Base-by-base conservation (phyloP, 306 rosid species). In the Rosa lucieae region DNA sequence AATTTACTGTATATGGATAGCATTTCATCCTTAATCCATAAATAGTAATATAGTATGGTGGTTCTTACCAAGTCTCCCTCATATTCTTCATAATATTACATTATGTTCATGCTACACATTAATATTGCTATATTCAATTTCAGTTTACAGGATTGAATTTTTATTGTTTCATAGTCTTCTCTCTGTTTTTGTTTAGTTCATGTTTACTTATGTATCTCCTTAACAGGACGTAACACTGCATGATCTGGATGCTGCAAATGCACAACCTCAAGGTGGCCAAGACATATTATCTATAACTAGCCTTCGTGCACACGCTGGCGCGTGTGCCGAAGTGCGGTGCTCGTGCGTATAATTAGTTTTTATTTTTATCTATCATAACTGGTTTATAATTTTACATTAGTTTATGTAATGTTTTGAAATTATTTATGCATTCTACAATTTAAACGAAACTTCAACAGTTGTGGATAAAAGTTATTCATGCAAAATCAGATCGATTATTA, bases 191-290 rank as follows among this genome's bases (percentile, higher is more conserved):
- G 40, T 23, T 67, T 21, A 37, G 55, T 78, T 62, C 66, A 35
- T 77, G 10, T 69, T 67, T 21, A 14, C 56, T 73, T 46, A 17
- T 56, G 2, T 43, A 40, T 67, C 49, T 49, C 12, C 7, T 23
- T 70, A 72, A 65, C 76, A 94, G 98, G 98, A 94, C 81, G 98
- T 94, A 74, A 94, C 98, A 42, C 89, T 94, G 37, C 98, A 94
- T 70, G 96, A 90, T 86, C 89, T 90, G 35, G 97, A 93, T 82
- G 95, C 92, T 84, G 93, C 97, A 56, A 91, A 93, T 73, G 95
- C 97, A 53, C 89, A 97, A 67, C 97, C 97, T 62, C 99, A 92
- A 83, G 99, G 97, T 65, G 99, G 99, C 53, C 99, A 94, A 80
- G 99, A 94, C 85, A 91, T 94, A 84, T 83, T 94, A 59, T 92